These are phyloP conservation scores for Rhodomyrtus tomentosa DNA, from an alignment of 345 rosid species.

Conservation along the genomic window DNA sequence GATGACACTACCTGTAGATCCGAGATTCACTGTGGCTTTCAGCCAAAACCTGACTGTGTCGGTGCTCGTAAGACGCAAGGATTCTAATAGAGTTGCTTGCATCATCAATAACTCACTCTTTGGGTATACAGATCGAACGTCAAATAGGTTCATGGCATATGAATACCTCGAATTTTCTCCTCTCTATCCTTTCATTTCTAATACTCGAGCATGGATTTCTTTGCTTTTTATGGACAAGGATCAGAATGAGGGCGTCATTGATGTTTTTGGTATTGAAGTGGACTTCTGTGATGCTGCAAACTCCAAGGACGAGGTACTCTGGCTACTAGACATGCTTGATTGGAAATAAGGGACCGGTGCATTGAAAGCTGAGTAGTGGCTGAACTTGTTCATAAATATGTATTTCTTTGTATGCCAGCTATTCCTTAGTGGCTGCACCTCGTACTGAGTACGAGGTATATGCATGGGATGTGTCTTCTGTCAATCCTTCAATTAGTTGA, in stretches of 20 bases:
- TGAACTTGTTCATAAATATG: not conserved
- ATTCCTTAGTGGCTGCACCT: not conserved
- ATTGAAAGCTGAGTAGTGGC: not conserved
- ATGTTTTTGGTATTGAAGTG: slow-evolving; percentile 78
- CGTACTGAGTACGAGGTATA: not conserved
- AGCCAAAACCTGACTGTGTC: slow-evolving; percentile 55
- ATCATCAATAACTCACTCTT: slow-evolving; percentile 53
- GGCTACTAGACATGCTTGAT: slow-evolving; percentile 89
- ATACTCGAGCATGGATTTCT: slow-evolving; percentile 81
- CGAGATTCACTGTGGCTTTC: slow-evolving; percentile 45
- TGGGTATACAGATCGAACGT: slow-evolving; percentile 60
- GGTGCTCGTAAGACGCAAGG: slow-evolving; percentile 64
- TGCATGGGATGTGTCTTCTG: not conserved
- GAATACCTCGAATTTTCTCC: slow-evolving; percentile 84
- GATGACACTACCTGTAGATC: slow-evolving; percentile 73
- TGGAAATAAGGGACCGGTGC: slow-evolving; percentile 58
- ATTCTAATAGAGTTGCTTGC: slow-evolving; percentile 58
- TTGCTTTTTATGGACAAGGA: slow-evolving; percentile 57
- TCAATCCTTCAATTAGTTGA: not conserved
- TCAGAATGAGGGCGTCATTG: slow-evolving; percentile 39
- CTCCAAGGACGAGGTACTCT: slow-evolving; percentile 77
- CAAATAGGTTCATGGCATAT: slow-evolving; percentile 65
- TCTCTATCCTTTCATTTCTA: slow-evolving; percentile 58
- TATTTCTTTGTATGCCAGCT: not conserved
- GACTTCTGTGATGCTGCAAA: slow-evolving; percentile 80